phyloP scores from a whole-genome alignment of 1,284 basidiomycete genomes.

The Fomitopsis schrenkii region DNA sequence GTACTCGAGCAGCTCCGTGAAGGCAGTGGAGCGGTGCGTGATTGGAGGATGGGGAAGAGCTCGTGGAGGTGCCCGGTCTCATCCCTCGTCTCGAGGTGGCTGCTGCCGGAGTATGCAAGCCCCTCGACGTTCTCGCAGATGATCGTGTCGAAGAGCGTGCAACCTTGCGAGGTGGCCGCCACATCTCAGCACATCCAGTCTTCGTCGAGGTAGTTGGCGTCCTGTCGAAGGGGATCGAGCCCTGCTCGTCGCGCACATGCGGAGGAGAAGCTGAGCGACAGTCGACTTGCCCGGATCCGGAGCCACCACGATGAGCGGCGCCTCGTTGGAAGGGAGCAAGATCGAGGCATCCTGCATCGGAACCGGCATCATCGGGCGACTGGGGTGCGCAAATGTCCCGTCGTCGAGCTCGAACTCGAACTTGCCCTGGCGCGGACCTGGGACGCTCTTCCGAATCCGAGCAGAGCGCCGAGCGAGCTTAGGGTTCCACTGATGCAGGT shows the following conservation, averaged over 20 bases:
- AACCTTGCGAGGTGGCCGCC: constrained; percentile 78
- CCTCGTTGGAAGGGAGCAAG: constrained; percentile 82
- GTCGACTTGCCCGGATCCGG: constrained; percentile 93
- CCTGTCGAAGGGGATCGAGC: constrained; percentile 79
- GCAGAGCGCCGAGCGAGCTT: constrained; percentile 6
- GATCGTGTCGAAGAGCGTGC: constrained; percentile 76
- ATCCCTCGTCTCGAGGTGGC: constrained; percentile 18
- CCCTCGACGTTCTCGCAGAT: constrained; percentile 92
- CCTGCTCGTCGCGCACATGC: constrained; percentile 69
- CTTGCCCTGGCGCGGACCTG: constrained; percentile 54
- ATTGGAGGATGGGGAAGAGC: constrained; percentile 50
- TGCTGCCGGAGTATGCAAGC: constrained; percentile 47
- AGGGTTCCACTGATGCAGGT: constrained; percentile 74
- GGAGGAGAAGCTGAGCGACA: constrained; percentile 77
- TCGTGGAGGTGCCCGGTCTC: constrained; percentile 39
- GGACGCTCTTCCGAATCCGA: constrained; percentile 54
- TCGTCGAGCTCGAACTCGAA: constrained; percentile 70
- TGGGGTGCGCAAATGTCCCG: constrained; percentile 86
- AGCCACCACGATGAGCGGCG: constrained; percentile 92
- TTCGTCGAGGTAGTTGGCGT: constrained; percentile 73
- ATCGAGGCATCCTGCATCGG: constrained; percentile 58
- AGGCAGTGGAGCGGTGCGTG: constrained; percentile 32
- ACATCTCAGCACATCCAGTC: constrained; percentile 71
- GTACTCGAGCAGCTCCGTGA: constrained; percentile 33
- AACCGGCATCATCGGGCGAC: constrained; percentile 61